These are phyloP conservation scores for Fraxinus cuspidata DNA, from an alignment of 257 asterid species.

Conservation along the genomic window DNA sequence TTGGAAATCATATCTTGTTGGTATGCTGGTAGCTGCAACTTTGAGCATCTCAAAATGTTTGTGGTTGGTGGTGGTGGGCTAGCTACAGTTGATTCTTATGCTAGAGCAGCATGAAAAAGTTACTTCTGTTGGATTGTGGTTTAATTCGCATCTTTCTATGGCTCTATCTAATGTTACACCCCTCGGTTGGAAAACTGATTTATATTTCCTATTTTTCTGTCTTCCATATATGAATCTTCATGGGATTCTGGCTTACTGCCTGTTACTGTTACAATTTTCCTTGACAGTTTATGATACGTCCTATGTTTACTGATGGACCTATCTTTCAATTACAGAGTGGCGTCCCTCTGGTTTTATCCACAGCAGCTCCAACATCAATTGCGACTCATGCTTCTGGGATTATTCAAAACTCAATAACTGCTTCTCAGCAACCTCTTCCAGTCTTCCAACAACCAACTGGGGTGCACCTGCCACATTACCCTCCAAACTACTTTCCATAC, in stretches of 20 bases:
- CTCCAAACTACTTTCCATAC: conserved; percentile 73
- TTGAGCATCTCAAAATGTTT: background rate
- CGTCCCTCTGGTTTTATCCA: conserved; percentile 56
- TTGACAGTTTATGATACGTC: background rate
- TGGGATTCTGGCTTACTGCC: background rate
- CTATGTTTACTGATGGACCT: background rate
- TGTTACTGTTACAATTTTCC: background rate
- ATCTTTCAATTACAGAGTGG: conserved; percentile 60
- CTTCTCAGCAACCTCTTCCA: conserved; percentile 73
- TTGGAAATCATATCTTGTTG: background rate
- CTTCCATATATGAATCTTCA: background rate
- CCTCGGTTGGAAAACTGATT: background rate
- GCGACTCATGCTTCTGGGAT: conserved; percentile 76
- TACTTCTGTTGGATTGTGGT: background rate
- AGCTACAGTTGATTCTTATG: background rate
- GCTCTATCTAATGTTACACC: background rate
- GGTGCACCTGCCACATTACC: conserved; percentile 79
- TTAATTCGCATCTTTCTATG: background rate
- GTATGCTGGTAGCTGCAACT: background rate
- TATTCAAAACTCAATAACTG: conserved; percentile 50
- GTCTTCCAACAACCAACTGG: conserved; percentile 84
- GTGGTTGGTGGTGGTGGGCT: background rate
- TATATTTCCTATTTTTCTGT: background rate
- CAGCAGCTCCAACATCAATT: conserved; percentile 74
- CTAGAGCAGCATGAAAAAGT: background rate